These are phyloP conservation scores for Phytophthora macrochlamydospora DNA, from an alignment of 352 stramenopile genomes.

Conservation along the genomic window DNA sequence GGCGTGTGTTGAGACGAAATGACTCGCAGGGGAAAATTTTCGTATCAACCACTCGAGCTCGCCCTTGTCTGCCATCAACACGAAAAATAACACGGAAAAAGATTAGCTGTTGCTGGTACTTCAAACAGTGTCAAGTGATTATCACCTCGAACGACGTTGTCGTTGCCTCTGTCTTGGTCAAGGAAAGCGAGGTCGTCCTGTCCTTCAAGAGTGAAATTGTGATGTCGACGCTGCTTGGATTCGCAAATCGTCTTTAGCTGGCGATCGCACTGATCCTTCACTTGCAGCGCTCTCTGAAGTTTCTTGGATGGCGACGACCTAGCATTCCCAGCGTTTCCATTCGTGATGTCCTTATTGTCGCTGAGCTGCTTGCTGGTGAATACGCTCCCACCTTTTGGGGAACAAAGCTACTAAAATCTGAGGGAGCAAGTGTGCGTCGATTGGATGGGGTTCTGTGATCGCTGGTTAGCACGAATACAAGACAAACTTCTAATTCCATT, in stretches of 20 bases:
- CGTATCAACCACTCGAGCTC: slow-evolving; percentile 63
- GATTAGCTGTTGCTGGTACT: neutral
- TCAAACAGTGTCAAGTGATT: neutral
- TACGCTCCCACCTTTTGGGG: neutral
- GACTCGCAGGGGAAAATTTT: slow-evolving; percentile 66
- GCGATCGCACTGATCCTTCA: slow-evolving; percentile 60
- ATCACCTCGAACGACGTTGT: slow-evolving; percentile 42
- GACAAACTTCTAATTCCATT: too few species aligned
- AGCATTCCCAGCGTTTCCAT: neutral
- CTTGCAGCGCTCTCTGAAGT: slow-evolving; percentile 54
- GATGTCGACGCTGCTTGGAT: slow-evolving; percentile 32
- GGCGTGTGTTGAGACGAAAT: slow-evolving; percentile 50
- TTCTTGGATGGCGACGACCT: slow-evolving; percentile 32
- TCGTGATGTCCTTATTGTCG: too few species aligned
- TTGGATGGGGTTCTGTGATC: neutral
- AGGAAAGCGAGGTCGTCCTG: slow-evolving; percentile 32
- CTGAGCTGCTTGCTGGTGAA: too few species aligned
- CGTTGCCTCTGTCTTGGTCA: slow-evolving; percentile 45
- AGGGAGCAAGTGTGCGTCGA: neutral
- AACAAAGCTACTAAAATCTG: neutral
- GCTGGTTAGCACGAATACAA: neutral
- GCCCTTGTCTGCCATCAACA: slow-evolving; percentile 44
- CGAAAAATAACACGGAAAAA: neutral
- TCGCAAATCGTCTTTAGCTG: slow-evolving; percentile 55
- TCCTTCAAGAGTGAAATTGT: slow-evolving; percentile 19